Percentiles rank a stretch among this genome's conserved stretches.
These are phyloP conservation scores for Coleophoma cylindrospora DNA, from an alignment of 2,329 filamentous ascomycete species.

Conservation along the genomic window DNA sequence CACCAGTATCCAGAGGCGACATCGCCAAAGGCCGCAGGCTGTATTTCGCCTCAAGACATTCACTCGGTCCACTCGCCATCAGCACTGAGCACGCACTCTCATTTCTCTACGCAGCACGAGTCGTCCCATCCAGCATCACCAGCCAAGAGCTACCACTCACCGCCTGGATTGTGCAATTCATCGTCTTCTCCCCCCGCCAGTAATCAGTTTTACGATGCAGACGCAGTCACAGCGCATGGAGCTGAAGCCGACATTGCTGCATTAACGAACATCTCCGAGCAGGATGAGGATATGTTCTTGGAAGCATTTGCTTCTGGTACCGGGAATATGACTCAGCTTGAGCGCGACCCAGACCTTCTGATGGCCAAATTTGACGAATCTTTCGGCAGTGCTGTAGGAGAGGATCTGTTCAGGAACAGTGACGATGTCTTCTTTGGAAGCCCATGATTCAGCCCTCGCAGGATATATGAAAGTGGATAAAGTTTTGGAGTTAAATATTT, in stretches of 20 bases:
- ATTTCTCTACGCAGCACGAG: conserved; percentile 13
- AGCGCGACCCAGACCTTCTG: conserved; percentile 23
- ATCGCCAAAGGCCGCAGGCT: conserved; percentile 16
- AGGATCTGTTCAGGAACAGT: conserved; percentile 18
- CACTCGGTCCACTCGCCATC: conserved; percentile 22
- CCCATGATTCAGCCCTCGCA: conserved; percentile 10
- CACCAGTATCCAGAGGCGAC: conserved; percentile 25
- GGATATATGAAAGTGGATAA: no score
- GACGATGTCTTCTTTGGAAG: conserved; percentile 28
- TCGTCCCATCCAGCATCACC: conserved; percentile 39
- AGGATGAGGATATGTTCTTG: conserved; percentile 29
- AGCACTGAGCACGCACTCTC: conserved; percentile 17
- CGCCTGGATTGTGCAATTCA: conserved; percentile 56
- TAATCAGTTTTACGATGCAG: conserved; percentile 23
- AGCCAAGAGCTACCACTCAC: conserved; percentile 51
- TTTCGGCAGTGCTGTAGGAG: conserved; percentile 11
- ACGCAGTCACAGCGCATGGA: conserved; percentile 15
- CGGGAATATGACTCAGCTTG: conserved; percentile 18
- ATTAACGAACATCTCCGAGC: conserved; percentile 19
- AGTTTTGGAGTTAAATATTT: no score
- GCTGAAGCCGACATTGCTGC: conserved; percentile 11
- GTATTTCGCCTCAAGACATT: conserved; percentile 24
- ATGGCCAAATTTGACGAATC: conserved; percentile 25
- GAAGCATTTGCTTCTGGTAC: conserved; percentile 22
- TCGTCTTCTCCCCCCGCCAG: conserved; percentile 45